Evolutionary conservation across 169 alveolate genomes (phyloP), one percentile per base, ranked within the genome.

Genomic region (Eimeria acervulina): DNA sequence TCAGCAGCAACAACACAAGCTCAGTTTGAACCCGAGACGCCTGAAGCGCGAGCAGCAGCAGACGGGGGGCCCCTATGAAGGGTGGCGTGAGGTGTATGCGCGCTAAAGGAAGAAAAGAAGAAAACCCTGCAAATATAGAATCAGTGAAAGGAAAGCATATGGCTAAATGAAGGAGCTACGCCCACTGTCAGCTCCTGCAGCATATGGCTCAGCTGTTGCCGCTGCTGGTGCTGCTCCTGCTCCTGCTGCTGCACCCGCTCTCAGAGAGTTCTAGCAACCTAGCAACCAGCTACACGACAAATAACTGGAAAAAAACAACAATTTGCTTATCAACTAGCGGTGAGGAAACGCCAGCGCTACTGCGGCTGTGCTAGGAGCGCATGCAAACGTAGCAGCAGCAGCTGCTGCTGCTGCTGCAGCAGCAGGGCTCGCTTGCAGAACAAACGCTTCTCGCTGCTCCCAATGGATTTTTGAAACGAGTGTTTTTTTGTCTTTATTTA

Each of bases 171-270:
- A 61, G 4, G 2, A 61, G 31, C 12, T 2, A 61, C 72, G 38
- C 55, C 5, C 55, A 12, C 72, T 61, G 72, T 61, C 36, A 61
- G 72, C 72, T 61, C 36, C 36, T 1, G 72, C 36, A 61, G 72
- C 36, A 4, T 6, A 61, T 10, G 38, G 72, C 66, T 12, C 66
- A 55, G 66, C 72, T 61, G 72, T 36, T 61, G 44, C 78, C 7
- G 78, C 78, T 66, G 40, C 78, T 66, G 78, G 44, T 31, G 78
- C 40, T 66, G 19, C 44, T 66, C 44, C 78, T 66, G 78, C 78
- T 31, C 44, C 28, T 66, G 26, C 78, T 66, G 78, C 78, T 66
- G 78, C 78, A n/a, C 78, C 78, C 26, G 44, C 78, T 31, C 2
- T 31, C 78, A 2, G 42, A 66, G 44, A 28, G 17, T 21, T 66